These are phyloP conservation scores for Somion occarium DNA, from an alignment of 1,284 basidiomycete species.

Conservation along the genomic window DNA sequence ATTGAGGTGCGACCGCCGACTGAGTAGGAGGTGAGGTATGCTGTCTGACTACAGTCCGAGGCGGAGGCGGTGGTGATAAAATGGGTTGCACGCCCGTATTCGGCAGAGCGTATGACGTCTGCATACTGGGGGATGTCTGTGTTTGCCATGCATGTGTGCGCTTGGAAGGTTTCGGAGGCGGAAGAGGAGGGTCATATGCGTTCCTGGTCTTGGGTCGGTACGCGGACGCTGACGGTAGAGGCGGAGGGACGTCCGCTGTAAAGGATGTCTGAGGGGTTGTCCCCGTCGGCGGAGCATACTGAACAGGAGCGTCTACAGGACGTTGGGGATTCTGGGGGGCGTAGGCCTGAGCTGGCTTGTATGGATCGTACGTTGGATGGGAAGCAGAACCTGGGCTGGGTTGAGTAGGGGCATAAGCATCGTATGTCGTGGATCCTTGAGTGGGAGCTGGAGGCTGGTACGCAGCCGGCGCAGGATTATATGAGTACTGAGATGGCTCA, in stretches of 20 bases:
- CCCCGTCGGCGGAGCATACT: conserved; percentile 12
- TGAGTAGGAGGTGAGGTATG: conserved; percentile 6
- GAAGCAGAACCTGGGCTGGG: conserved; percentile 7
- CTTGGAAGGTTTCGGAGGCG: conserved; percentile 43
- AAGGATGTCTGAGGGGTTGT: conserved; percentile 5
- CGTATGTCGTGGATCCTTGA: conserved; percentile 12
- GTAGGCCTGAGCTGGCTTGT: conserved; percentile 17
- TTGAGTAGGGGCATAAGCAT: conserved; percentile 13
- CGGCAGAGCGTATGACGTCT: conserved; percentile 3
- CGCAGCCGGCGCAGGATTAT: conserved; percentile 11
- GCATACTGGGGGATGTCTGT: conserved; percentile 10
- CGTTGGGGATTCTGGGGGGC: neutral
- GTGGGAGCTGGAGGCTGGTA: conserved; percentile 3
- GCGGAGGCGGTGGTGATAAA: conserved; percentile 14
- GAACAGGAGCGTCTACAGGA: conserved; percentile 5
- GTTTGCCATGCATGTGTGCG: conserved; percentile 28
- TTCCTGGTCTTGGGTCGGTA: conserved; percentile 62
- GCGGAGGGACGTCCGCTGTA: conserved; percentile 20
- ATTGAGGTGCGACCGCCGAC: neutral
- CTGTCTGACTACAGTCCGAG: conserved; percentile 10
- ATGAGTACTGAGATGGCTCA: neutral
- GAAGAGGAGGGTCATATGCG: conserved; percentile 79
- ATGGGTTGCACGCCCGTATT: conserved; percentile 6
- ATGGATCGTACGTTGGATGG: conserved; percentile 17
- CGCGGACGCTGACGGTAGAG: conserved; percentile 26